Evolutionary conservation across 108 stramenopile species (phyloP).

Genomic region (Mediolabrus comicus): DNA sequence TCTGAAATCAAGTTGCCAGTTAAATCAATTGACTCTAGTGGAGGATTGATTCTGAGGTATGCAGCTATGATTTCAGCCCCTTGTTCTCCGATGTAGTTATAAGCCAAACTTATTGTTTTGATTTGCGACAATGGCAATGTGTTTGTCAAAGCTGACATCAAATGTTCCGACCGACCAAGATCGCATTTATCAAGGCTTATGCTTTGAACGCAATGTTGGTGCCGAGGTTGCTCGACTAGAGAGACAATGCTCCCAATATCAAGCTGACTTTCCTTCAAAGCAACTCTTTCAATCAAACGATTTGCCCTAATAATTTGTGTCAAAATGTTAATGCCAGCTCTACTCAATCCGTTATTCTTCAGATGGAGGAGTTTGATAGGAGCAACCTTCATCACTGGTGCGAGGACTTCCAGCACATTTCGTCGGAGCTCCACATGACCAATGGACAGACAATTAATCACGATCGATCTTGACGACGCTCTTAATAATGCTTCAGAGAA

Average conservation of each 20-base stretch:
- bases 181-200: neutral
- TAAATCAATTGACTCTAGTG: neutral
- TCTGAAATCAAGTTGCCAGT: neutral
- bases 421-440: neutral
- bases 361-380: neutral
- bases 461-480: neutral
- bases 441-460: neutral
- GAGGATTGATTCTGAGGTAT: neutral
- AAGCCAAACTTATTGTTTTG: neutral
- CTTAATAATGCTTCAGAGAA: neutral
- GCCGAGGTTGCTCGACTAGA: neutral
- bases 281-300: neutral
- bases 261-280: neutral
- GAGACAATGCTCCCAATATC: neutral
- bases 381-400: neutral
- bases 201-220: neutral
- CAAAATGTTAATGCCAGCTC: neutral
- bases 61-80: neutral
- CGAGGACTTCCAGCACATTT: neutral
- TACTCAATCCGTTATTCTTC: neutral
- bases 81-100: neutral
- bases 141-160: neutral
- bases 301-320: neutral
- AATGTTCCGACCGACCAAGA: neutral
- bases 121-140: neutral